phyloP scores from a whole-genome alignment of 2,329 filamentous ascomycete species.

The Pestalotiopsis sp. region DNA sequence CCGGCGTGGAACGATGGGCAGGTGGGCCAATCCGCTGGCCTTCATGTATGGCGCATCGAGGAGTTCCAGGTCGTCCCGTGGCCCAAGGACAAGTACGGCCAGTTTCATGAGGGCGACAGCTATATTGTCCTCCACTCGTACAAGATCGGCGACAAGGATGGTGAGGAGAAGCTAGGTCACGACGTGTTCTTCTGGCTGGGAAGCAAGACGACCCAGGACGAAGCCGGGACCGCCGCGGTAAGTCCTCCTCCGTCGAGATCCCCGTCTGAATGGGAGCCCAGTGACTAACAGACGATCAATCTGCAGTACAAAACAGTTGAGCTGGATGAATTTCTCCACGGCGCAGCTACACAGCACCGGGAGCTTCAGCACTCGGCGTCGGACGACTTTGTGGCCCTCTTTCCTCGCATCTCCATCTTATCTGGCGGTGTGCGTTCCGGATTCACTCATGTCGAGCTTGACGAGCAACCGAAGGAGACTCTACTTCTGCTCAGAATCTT shows the following conservation, averaged over 20 bases:
- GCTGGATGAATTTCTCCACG: constrained; percentile 67
- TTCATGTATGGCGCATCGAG: constrained; percentile 69
- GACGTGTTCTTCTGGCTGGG: constrained; percentile 75
- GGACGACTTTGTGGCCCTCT: constrained; percentile 61
- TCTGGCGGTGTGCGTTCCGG: constrained; percentile 64
- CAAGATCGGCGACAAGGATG: constrained; percentile 49
- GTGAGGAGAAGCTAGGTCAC: constrained; percentile 52
- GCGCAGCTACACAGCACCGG: constrained; percentile 65
- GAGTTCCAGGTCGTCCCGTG: constrained; percentile 66
- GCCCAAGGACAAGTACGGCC: constrained; percentile 58
- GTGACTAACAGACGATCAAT: background rate
- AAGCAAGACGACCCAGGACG: constrained; percentile 66
- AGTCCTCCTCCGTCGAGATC: background rate
- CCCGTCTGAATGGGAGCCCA: background rate
- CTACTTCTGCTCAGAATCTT: constrained; percentile 64
- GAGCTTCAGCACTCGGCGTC: constrained; percentile 64
- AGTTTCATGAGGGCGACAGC: constrained; percentile 70
- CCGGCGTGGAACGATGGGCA: constrained; percentile 67
- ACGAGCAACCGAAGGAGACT: constrained; percentile 42
- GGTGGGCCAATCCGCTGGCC: constrained; percentile 55
- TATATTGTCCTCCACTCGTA: constrained; percentile 67
- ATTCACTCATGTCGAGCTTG: constrained; percentile 63
- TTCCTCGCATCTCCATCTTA: constrained; percentile 62
- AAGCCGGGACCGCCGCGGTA: constrained; percentile 65
- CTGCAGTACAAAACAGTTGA: constrained; percentile 68